phyloP scores from a whole-genome alignment of 257 asterid species.

The Phtheirospermum japonicum region DNA sequence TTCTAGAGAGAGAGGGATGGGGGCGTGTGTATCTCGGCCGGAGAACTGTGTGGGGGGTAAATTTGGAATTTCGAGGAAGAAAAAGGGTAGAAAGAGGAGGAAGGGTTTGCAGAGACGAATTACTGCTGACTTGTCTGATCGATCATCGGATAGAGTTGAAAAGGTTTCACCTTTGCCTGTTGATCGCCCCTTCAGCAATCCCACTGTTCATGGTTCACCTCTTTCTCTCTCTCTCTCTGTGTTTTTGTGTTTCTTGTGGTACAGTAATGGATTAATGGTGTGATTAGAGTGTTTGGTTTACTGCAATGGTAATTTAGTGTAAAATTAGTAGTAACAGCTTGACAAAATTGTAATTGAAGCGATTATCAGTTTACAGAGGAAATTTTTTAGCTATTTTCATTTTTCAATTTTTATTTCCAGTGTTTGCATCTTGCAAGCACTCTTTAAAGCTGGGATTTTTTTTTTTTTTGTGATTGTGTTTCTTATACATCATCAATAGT shows the following conservation, averaged over 20 bases:
- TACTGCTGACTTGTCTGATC: constrained; percentile 49
- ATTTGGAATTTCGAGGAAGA: constrained; percentile 44
- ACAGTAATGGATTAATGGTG: no score
- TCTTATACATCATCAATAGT: no score
- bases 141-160: constrained; percentile 48
- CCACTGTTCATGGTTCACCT: constrained; percentile 48
- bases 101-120: constrained; percentile 44
- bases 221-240: constrained; percentile 18
- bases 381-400: no score
- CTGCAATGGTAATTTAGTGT: no score
- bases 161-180: constrained; percentile 49
- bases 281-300: no score
- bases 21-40: constrained; percentile 80
- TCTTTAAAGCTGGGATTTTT: no score
- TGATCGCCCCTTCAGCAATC: constrained; percentile 55
- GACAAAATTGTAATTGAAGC: no score
- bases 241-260: background rate
- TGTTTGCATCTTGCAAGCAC: no score
- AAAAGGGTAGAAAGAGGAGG: constrained; percentile 44
- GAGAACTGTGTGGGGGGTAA: constrained; percentile 56
- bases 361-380: no score
- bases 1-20: constrained; percentile 46
- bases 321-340: no score
- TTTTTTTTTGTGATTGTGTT: no score
- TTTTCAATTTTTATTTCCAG: no score